Conservation (phyloP, 805 yeast species). For the Candida boleticola region DNA sequence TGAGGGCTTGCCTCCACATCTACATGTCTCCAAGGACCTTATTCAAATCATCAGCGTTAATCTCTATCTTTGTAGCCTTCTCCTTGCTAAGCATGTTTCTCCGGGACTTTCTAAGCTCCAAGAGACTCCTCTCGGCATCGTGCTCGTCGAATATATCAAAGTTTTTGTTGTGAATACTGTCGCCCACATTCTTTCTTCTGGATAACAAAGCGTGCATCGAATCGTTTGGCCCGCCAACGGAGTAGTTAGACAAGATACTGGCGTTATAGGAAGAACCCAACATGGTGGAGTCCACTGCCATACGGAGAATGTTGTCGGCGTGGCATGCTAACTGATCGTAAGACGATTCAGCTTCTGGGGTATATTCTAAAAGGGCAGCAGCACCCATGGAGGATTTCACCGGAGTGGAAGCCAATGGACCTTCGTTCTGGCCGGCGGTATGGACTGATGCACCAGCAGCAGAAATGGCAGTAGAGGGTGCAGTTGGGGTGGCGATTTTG, state of each 20-base stretch:
- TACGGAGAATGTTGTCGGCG: constrained; percentile 43
- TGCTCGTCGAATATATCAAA: constrained; percentile 14
- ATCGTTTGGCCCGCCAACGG: constrained; percentile 29
- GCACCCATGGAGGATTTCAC: neutral
- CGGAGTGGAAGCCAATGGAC: constrained; percentile 3
- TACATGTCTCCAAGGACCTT: constrained; percentile 23
- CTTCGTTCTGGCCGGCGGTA: neutral
- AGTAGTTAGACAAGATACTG: constrained; percentile 35
- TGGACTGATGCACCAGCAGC: neutral
- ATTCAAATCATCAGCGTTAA: constrained; percentile 36
- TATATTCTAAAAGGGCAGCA: neutral
- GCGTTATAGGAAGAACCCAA: constrained; percentile 39
- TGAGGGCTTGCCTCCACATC: no score
- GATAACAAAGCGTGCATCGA: constrained; percentile 19
- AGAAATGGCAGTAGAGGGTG: neutral
- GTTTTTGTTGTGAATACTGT: neutral
- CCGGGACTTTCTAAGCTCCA: constrained; percentile 15
- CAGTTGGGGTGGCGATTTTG: neutral
- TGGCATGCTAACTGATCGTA: constrained; percentile 44
- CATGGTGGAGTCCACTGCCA: constrained; percentile 49
- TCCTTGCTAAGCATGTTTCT: constrained; percentile 12
- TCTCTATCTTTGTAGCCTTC: constrained; percentile 28
- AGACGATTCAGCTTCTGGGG: constrained; percentile 17
- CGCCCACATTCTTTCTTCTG: constrained; percentile 12
- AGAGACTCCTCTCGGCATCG: constrained; percentile 20